Evolutionary conservation across 108 stramenopile species (phyloP).

Genomic region (Schizochytrium sp.): DNA sequence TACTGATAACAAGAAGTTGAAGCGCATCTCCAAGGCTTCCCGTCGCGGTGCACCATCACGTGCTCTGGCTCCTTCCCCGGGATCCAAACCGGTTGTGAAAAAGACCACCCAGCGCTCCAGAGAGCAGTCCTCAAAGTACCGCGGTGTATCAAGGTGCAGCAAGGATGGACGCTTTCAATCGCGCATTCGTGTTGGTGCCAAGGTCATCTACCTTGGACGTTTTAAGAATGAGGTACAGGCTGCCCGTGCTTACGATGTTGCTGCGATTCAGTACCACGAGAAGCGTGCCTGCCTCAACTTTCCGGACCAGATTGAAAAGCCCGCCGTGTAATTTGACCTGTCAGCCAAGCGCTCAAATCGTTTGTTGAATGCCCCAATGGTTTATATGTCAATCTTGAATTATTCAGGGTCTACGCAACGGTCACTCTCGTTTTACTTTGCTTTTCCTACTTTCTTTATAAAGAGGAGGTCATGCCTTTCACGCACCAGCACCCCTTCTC

Average conservation of each 20-base stretch:
- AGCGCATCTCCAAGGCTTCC: slow-evolving; percentile 1
- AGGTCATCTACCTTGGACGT: slow-evolving; percentile 57
- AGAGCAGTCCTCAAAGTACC: slow-evolving; percentile 48
- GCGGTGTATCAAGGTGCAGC: slow-evolving; percentile 43
- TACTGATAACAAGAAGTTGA: neutral
- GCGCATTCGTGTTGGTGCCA: slow-evolving; percentile 49
- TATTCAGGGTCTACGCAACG: too few species aligned
- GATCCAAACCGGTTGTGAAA: neutral
- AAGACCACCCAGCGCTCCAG: slow-evolving; percentile 24
- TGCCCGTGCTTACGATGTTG: slow-evolving; percentile 7
- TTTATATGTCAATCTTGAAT: too few species aligned
- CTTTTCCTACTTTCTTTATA: too few species aligned
- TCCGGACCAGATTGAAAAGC: neutral
- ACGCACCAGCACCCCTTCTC: too few species aligned
- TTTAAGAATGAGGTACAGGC: slow-evolving; percentile 45
- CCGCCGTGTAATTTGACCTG: slow-evolving; percentile 18
- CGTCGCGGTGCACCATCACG: neutral
- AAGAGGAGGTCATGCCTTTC: too few species aligned
- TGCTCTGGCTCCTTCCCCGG: neutral
- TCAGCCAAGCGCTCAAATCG: too few species aligned
- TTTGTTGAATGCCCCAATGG: too few species aligned
- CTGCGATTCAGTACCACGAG: slow-evolving; percentile 24
- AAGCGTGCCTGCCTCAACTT: slow-evolving; percentile 51
- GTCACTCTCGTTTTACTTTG: too few species aligned
- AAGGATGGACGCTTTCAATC: slow-evolving; percentile 51